phyloP scores from a whole-genome alignment of 2,329 filamentous ascomycete species.

The Escovopsis sp. region DNA sequence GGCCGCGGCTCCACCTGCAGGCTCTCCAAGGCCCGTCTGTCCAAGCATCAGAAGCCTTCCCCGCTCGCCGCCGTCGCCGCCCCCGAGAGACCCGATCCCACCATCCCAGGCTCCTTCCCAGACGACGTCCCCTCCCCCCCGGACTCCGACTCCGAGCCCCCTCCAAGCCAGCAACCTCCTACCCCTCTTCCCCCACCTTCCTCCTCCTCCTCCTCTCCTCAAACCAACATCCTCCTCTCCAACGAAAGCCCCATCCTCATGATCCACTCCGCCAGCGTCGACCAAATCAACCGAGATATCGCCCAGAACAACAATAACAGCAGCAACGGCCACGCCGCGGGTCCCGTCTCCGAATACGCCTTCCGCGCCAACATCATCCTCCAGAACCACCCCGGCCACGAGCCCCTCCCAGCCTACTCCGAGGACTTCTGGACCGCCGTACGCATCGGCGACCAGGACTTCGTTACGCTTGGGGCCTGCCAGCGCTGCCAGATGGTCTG shows the following conservation, averaged over 20 bases:
- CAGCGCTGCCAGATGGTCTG: constrained; percentile 93
- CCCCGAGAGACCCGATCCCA: constrained; percentile 4
- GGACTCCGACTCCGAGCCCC: constrained; percentile 37
- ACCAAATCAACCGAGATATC: constrained; percentile 62
- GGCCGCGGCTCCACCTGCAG: constrained; percentile 43
- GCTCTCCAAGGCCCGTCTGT: constrained; percentile 56
- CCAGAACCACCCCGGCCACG: constrained; percentile 18
- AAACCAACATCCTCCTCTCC: constrained; percentile 56
- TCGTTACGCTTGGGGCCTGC: constrained; percentile 68
- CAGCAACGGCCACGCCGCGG: too few species aligned
- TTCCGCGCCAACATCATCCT: constrained; percentile 86
- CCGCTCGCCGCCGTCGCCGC: too few species aligned
- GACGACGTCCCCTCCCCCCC: constrained; percentile 35
- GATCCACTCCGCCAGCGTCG: constrained; percentile 66
- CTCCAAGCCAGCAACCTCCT: constrained; percentile 6
- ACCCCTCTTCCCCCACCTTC: too few species aligned
- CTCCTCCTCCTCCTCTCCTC: too few species aligned
- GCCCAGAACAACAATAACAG: too few species aligned
- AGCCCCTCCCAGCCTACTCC: constrained; percentile 44
- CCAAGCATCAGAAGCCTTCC: constrained; percentile 39
- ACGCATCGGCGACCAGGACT: constrained; percentile 46
- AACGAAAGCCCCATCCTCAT: constrained; percentile 91
- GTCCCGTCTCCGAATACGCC: constrained; percentile 55
- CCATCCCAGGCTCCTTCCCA: constrained; percentile 39
- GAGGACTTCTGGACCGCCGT: constrained; percentile 68